Percentiles rank a stretch among this genome's conserved stretches.
Conservation (phyloP, 1,284 basidiomycete species). For the Porogramme epimiltina region DNA sequence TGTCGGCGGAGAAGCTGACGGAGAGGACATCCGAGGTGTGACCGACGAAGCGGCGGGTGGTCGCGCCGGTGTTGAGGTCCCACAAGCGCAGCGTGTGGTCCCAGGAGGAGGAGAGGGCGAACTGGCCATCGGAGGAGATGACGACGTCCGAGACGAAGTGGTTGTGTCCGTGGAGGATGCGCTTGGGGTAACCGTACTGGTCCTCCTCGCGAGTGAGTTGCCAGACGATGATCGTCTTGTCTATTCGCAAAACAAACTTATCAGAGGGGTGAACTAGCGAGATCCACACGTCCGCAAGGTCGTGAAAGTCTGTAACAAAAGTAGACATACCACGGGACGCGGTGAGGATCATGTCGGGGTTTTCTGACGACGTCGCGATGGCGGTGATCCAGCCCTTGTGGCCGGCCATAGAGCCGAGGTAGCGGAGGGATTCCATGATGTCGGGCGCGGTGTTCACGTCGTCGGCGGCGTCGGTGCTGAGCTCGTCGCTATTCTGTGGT, state of each 20-base stretch:
- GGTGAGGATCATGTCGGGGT: constrained; percentile 96
- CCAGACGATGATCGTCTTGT: constrained; percentile 99
- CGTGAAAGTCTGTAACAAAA: constrained; percentile 8
- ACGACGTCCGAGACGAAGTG: constrained; percentile 99
- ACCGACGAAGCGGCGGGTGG: constrained; percentile 96
- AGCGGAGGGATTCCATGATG: constrained; percentile 88
- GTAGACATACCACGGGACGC: constrained; percentile 85
- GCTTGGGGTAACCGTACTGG: constrained; percentile 93
- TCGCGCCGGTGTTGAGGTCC: constrained; percentile 95
- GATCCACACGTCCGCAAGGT: too few relatives aligned
- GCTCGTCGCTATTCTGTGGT: constrained; percentile 32
- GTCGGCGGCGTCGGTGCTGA: constrained; percentile 37
- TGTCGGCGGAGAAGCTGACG: constrained; percentile 97
- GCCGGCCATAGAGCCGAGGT: constrained; percentile 91
- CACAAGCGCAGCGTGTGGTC: constrained; percentile 99
- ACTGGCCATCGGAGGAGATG: constrained; percentile 98
- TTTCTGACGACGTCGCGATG: constrained; percentile 95
- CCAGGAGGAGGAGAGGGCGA: constrained; percentile 99
- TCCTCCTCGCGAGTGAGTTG: constrained; percentile 96
- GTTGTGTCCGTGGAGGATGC: constrained; percentile 98
- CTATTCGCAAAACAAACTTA: constrained; percentile 41
- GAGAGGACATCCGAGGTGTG: constrained; percentile 98
- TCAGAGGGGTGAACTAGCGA: not conserved
- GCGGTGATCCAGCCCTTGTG: constrained; percentile 98
- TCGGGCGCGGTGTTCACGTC: constrained; percentile 37